phyloP scores from a whole-genome alignment of 768 basidiomycete genomes.

The Rhizopogon rudus region DNA sequence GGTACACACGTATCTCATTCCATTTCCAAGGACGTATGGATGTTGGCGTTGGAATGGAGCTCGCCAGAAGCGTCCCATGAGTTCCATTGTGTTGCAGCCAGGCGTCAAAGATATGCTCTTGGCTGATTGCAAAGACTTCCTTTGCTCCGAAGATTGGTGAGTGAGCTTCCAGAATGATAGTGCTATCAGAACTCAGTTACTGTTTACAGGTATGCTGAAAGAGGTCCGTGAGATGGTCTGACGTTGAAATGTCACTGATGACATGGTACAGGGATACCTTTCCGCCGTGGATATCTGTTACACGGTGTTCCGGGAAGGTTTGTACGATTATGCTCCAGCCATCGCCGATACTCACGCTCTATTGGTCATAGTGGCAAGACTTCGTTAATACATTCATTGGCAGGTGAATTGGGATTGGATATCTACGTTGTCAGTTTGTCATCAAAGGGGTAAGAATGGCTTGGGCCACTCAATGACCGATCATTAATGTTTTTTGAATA shows the following conservation, averaged over 20 bases:
- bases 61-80: slow-evolving; percentile 85
- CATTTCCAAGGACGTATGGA: slow-evolving; percentile 50
- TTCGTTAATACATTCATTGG: slow-evolving; percentile 79
- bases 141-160: slow-evolving; percentile 81
- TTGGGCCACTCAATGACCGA: slow-evolving; percentile 6
- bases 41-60: slow-evolving; percentile 90
- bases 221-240: slow-evolving; percentile 49
- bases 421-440: slow-evolving; percentile 90
- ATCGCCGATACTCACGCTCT: slow-evolving; percentile 9
- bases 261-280: slow-evolving; percentile 64
- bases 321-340: slow-evolving; percentile 4
- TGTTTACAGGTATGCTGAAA: slow-evolving; percentile 74
- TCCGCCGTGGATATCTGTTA: slow-evolving; percentile 79
- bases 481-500: slow-evolving; percentile 1
- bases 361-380: slow-evolving; percentile 64
- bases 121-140: slow-evolving; percentile 81
- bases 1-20: slow-evolving; percentile 3
- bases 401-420: slow-evolving; percentile 81
- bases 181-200: slow-evolving; percentile 14
- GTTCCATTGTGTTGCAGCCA: slow-evolving; percentile 86
- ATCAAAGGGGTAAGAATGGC: slow-evolving; percentile 65
- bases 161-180: slow-evolving; percentile 26
- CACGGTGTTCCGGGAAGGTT: slow-evolving; percentile 87
- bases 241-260: slow-evolving; percentile 15
- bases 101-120: slow-evolving; percentile 90